Evolutionary conservation across 2,329 filamentous ascomycete genomes (phyloP).

Genomic region (Lojkania enalia): DNA sequence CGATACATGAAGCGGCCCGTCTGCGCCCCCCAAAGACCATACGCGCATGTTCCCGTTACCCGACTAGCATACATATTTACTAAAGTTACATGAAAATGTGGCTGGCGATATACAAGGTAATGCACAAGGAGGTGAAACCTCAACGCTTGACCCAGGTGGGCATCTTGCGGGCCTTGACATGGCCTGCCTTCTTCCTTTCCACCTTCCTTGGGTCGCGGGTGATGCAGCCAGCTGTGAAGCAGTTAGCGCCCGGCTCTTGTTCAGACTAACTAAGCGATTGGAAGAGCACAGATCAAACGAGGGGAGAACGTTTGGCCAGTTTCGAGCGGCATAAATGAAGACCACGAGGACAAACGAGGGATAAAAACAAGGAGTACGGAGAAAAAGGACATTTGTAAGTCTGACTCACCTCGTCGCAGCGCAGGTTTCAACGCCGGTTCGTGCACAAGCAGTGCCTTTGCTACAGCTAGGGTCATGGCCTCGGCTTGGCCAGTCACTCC

Average conservation of each 20-base stretch:
- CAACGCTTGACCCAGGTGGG: constrained; percentile 93
- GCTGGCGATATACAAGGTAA: constrained; percentile 19
- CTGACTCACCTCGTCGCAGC: constrained; percentile 78
- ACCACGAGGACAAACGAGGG: constrained; percentile 1
- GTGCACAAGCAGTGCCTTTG: constrained; percentile 84
- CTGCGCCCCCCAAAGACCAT: too few species aligned
- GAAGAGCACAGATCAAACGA: background rate
- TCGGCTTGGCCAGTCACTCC: constrained; percentile 95
- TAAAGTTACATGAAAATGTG: constrained; percentile 19
- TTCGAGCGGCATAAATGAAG: background rate
- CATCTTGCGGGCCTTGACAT: constrained; percentile 96
- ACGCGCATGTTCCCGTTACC: too few species aligned
- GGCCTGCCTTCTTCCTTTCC: constrained; percentile 97
- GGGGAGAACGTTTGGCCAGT: background rate
- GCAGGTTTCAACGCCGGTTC: constrained; percentile 89
- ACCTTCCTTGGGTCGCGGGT: constrained; percentile 89
- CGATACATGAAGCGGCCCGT: background rate
- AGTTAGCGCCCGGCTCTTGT: constrained; percentile 49
- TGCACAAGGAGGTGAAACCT: constrained; percentile 31
- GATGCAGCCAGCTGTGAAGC: constrained; percentile 76
- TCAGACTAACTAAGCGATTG: background rate
- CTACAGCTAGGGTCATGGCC: constrained; percentile 85
- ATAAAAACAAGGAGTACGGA: constrained; percentile 4
- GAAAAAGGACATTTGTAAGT: too few species aligned
- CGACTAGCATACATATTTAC: background rate